Base-by-base conservation (phyloP, 23 red algal genomes). In the Cyanidium caldarium region DNA sequence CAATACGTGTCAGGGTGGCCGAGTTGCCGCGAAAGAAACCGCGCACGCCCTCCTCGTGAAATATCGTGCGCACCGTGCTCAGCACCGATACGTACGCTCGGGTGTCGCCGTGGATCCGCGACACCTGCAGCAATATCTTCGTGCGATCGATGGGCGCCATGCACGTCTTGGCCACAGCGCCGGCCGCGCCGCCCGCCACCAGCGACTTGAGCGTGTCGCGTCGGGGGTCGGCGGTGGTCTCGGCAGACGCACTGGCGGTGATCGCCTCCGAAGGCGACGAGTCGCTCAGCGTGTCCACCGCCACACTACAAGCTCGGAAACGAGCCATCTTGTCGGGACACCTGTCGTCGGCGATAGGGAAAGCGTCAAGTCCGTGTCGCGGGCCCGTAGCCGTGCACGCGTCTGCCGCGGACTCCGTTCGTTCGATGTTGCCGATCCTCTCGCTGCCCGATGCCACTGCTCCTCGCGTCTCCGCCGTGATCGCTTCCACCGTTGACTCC, bases 61-160 rank as follows among this genome's bases (percentile, higher is more conserved):
- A 42, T 21, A 79, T 79, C 2, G 37, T 34, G 0, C 1, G 12
- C 14, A 79, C 31, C 35, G 44, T 45, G 2, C 37, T 19, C 33
- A 39, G 44, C 37, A 57, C 66, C 57, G 73, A 45, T 72, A 72
- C 23, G 77, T 80, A 58, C 25, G 80, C 67, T 76, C 66, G 51
- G 12, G 80, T 17, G 65, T 57, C 74, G 13, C 77, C 85, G 45
- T 89, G 80, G 70, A 89, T 72, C n/a, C 69, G 69, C 10, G 85
- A 81, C 42, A 86, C 77, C 46, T 94, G 88, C 77, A 94, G 83
- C 1, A 94, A 80, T 42, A 94, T 86, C 72, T 94, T 94, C 17
- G 75, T 77, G 38, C 84, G 69, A 67, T 94, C 88, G 33, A 94
- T 44, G n/a, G 88, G 88, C 16, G 88, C 88, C 31, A 94, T 80